Evolutionary conservation across 805 yeast genomes (phyloP).

Genomic region (Wickerhamomyces ciferrii): DNA sequence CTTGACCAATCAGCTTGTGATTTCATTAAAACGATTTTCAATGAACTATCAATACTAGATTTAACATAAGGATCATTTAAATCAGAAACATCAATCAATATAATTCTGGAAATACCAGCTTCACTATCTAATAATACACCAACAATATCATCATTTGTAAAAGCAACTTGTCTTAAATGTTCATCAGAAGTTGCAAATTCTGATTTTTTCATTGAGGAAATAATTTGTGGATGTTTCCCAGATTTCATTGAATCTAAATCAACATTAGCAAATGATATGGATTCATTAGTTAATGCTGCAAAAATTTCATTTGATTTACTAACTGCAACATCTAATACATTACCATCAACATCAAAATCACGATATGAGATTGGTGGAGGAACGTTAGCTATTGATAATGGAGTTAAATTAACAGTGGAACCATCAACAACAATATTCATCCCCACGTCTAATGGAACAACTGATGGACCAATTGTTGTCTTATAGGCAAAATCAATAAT

Average conservation of each 20-base stretch:
- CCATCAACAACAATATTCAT: slow-evolving; percentile 83
- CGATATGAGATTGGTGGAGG: slow-evolving; percentile 92
- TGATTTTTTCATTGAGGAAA: slow-evolving; percentile 14
- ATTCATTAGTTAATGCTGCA: slow-evolving; percentile 51
- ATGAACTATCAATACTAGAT: slow-evolving; percentile 37
- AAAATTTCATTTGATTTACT: slow-evolving; percentile 51
- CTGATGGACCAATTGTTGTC: slow-evolving; percentile 62
- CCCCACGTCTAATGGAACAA: slow-evolving; percentile 68
- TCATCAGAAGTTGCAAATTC: slow-evolving; percentile 37
- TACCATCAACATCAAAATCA: slow-evolving; percentile 48
- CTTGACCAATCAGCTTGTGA: slow-evolving; percentile 46
- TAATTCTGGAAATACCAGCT: slow-evolving; percentile 42
- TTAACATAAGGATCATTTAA: slow-evolving; percentile 33
- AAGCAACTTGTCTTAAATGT: slow-evolving; percentile 57
- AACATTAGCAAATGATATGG: slow-evolving; percentile 41
- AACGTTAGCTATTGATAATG: slow-evolving; percentile 76
- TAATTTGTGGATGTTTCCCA: slow-evolving; percentile 39
- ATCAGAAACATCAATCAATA: slow-evolving; percentile 43
- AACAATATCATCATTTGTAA: slow-evolving; percentile 43
- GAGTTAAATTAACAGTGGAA: slow-evolving; percentile 62
- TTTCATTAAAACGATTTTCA: slow-evolving; percentile 52
- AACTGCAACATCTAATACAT: slow-evolving; percentile 61
- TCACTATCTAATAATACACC: slow-evolving; percentile 57
- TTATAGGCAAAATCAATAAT: slow-evolving; percentile 64
- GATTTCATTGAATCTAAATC: slow-evolving; percentile 38